Evolutionary conservation across 768 basidiomycete genomes (phyloP).

Genomic region (Cystobasidium onofrii): DNA sequence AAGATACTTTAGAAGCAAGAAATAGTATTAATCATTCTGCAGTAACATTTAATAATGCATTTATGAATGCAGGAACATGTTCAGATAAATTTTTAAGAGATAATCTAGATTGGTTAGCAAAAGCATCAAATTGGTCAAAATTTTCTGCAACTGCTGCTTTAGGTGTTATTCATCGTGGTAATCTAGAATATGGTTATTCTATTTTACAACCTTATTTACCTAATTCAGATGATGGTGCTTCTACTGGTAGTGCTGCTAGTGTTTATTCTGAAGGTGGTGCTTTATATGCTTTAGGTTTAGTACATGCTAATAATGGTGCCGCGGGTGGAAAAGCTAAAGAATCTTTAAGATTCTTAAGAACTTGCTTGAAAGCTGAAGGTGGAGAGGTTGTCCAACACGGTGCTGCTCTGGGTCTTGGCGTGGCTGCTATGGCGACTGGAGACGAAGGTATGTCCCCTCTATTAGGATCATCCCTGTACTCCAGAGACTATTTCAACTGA

Average conservation of each 20-base stretch:
- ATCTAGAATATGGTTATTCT: slow-evolving; percentile 82
- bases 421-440: slow-evolving; percentile 86
- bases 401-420: slow-evolving; percentile 90
- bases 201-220: slow-evolving; percentile 93
- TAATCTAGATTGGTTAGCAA: slow-evolving; percentile 90
- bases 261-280: slow-evolving; percentile 92
- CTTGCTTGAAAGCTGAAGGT: slow-evolving; percentile 66
- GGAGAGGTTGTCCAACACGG: slow-evolving; percentile 90
- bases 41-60: slow-evolving; percentile 90
- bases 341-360: slow-evolving; percentile 57
- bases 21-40: slow-evolving; percentile 97
- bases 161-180: slow-evolving; percentile 95
- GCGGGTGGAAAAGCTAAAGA: slow-evolving; percentile 34
- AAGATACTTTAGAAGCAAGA: slow-evolving; percentile 83
- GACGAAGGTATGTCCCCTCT: slow-evolving; percentile 52
- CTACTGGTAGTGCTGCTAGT: slow-evolving; percentile 57
- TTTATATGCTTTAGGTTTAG: slow-evolving; percentile 87
- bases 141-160: slow-evolving; percentile 95
- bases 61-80: slow-evolving; percentile 96
- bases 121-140: slow-evolving; percentile 96
- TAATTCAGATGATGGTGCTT: slow-evolving; percentile 51
- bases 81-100: slow-evolving; percentile 88
- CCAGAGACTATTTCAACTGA: neutral
- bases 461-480: neutral
- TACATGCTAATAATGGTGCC: slow-evolving; percentile 80